Base-by-base conservation (phyloP, 2,329 filamentous ascomycete species). In the Verticillium albo-atrum region DNA sequence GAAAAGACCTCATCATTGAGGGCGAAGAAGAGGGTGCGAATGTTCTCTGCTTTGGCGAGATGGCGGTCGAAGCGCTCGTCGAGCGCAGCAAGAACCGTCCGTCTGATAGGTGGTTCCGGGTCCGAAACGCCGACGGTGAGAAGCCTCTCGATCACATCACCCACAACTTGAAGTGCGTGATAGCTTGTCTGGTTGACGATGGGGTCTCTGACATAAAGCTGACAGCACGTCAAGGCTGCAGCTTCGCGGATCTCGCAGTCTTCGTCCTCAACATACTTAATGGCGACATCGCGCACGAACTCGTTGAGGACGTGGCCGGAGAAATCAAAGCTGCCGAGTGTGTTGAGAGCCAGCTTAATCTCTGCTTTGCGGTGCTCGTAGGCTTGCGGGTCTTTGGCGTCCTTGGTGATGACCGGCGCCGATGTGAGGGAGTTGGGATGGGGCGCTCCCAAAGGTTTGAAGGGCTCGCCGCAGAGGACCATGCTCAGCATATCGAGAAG, bases 121-220 rank as follows among this genome's bases (percentile, higher is more conserved):
- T 99, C 95, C 15, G 94, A 95, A 28, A 99, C 91, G 55, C 92
- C 94, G 42, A 98, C 93, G 0, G 94, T 97, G 62, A 99, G 81
- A 1, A 99, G 85, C 70, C 95, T 97, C 75, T 98, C 93, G 60
- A 99, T 97, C 32, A 99, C 95, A 72, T 99, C 95, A 58, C 94
- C 91, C 53, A 99, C 96, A 28, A 99, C 95, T 71, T 97, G 92
- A 47, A 98, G 91, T 1, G 95, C 94, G 72, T 99, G 95, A 65
- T 94, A 91, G 72, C 95, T 98, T 6, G 94, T 97, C 76, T 99
- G 95, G 68, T 97, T 95, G 68, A 99, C 92, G 65, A 99, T 98
- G 0, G 95, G 95, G 71, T 99, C 96, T 67, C 92, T 89, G 53
- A 98, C 91, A 70, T 98, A 98, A 53, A 99, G 85, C 73, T 99